Percentiles rank a stretch among this genome's conserved stretches.
These are phyloP conservation scores for Aspergillus floridensis DNA, from an alignment of 2,329 filamentous ascomycete species.

Conservation along the genomic window DNA sequence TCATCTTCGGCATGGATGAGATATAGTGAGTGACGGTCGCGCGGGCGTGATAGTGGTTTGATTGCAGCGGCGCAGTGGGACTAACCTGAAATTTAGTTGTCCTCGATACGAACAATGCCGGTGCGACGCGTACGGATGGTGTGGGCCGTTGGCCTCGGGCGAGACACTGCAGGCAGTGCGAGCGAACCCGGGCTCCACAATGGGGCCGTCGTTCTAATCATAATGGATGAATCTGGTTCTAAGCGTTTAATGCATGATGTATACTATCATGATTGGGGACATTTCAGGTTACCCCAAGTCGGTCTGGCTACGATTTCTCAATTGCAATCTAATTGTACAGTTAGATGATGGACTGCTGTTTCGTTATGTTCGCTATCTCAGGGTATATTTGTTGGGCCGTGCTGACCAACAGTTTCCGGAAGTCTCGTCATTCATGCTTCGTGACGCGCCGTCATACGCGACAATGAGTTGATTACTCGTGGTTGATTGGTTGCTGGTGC, in stretches of 20 bases:
- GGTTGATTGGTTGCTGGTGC: constrained; percentile 22
- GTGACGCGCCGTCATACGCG: not conserved
- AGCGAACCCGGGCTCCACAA: not conserved
- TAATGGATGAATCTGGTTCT: constrained; percentile 3
- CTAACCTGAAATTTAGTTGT: constrained; percentile 16
- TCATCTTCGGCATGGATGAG: constrained; percentile 31
- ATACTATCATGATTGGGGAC: constrained; percentile 7
- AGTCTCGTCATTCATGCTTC: constrained; percentile 7
- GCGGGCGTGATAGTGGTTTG: not conserved
- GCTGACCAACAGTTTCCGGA: constrained; percentile 5
- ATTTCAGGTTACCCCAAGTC: constrained; percentile 2
- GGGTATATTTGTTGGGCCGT: constrained; percentile 6
- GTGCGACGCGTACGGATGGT: constrained; percentile 32
- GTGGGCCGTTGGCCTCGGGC: constrained; percentile 28
- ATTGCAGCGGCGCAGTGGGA: not conserved
- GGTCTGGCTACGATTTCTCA: constrained; percentile 4
- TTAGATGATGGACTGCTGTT: constrained; percentile 8
- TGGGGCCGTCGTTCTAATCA: not conserved
- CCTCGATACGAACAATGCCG: constrained; percentile 31
- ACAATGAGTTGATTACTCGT: not conserved
- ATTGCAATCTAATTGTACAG: constrained; percentile 5
- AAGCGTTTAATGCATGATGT: constrained; percentile 7
- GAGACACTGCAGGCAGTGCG: constrained; percentile 28
- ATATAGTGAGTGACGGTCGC: constrained; percentile 22
- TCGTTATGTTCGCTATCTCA: constrained; percentile 4